Evolutionary conservation across 1,139 yeast genomes (phyloP), one percentile per base, ranked within the genome.

Genomic region (Wickerhamomyces sp.): DNA sequence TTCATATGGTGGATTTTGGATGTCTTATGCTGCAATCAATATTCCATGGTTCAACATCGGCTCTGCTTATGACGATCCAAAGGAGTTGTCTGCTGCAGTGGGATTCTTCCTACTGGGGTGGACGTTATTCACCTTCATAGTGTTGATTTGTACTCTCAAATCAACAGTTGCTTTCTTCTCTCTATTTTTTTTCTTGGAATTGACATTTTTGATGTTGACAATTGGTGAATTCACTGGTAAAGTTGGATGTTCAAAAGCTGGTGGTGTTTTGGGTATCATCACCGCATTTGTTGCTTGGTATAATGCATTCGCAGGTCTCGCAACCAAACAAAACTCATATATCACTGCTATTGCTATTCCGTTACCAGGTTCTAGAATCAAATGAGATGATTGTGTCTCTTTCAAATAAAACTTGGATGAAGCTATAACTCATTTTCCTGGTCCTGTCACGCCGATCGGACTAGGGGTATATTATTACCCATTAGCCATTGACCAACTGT

Each of bases 1-100:
- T 34, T 81, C 88, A 10, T 84, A 75, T 58, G 91, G 87, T 48
- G 89, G 87, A 0, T 84, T 84, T 64, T 84, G 90, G 90, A 71
- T 80, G 66, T 66, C 83, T 35, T 78, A 64, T 55, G 85, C 78
- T 66, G 86, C 88, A 9, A 71, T 84, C 43, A 66, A 73, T 42
- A 75, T 78, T 43, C 77, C 79, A 13, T 73, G 82, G 66, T 84
- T 83, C 63, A 84, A 84, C 44, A 78, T 84, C 54, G 64, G 55
- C 14, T 68, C 68, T n/a, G 81, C 84, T 27, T 77, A 73, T 53
- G 73, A 54, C 8, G 66, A 68, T 44, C 55, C 59, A 15, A 61
- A 54, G 13, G 70, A 70, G 51, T 55, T 72, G 8, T 53, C 54
- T 7, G 65, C 69, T 46, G 87, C 85, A 0, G 54, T 82, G 10